Evolutionary conservation across 208 protist species (phyloP).

Genomic region (Polymyxa betae): DNA sequence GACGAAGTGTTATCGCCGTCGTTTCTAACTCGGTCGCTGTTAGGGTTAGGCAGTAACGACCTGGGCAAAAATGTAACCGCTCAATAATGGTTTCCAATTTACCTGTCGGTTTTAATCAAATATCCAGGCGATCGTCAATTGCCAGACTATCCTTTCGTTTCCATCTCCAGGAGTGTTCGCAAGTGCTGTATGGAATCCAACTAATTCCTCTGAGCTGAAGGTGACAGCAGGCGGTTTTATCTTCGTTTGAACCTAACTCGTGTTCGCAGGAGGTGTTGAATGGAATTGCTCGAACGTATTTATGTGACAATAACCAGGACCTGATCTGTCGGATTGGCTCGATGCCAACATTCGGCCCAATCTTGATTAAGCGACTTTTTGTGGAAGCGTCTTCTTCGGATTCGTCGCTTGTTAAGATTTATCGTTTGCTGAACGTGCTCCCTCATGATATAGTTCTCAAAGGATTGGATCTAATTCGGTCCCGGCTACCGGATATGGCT

Average conservation of each 20-base stretch:
- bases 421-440: background rate
- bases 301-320: background rate
- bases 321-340: background rate
- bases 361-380: background rate
- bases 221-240: background rate
- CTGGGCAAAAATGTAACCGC: background rate
- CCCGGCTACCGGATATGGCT: background rate
- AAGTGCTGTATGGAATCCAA: background rate
- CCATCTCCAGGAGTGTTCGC: background rate
- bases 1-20: background rate
- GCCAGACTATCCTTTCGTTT: background rate
- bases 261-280: background rate
- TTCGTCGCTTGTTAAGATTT: background rate
- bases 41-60: background rate
- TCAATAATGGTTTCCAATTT: background rate
- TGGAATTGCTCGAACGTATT: background rate
- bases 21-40: background rate
- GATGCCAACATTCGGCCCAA: background rate
- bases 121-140: background rate
- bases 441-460: background rate
- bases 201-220: background rate
- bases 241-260: background rate
- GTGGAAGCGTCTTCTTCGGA: background rate
- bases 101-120: background rate
- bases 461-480: background rate